Base-by-base conservation (phyloP, 192 early-diverging fungal species). In the Coemansia sp. region DNA sequence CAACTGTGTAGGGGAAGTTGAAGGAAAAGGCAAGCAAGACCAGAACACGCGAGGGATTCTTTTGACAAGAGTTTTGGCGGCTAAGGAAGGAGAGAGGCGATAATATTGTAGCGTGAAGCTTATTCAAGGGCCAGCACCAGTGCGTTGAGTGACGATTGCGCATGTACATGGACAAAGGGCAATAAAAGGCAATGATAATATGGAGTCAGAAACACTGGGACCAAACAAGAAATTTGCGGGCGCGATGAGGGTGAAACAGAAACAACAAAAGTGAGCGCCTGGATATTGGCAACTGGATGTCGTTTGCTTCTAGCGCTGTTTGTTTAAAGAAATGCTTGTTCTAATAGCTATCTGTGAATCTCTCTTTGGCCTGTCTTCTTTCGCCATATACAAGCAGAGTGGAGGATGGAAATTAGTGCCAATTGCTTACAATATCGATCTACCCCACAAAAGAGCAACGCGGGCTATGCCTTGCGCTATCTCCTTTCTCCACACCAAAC, bases 1-100 rank as follows among this genome's bases (percentile, higher is more conserved):
- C 28, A 29, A 57, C 55, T 3, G 30, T 34, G 30, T 57, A 34
- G 7, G 55, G 55, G 16, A 57, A 57, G 55, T 57, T 57, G 55
- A 57, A 57, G 4, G 55, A 57, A 34, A 57, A 57, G 9, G 55
- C 55, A 33, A 57, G 55, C 55, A 57, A 21, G 7, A 57, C 55
- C 4, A 57, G 55, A 18, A 30, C n/a, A 20, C 55, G 55, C 55
- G 55, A 57, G n/a, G 55, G 31, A n/a, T 57, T 18, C n/a, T 57
- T 57, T 34, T 57, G 30, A 57, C 55, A 57, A 57, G 4, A 31
- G 3, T 26, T 23, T 57, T 33, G 29, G 26, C 26, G 23, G 31
- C 34, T 31, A 21, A 34, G n/a, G 4, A 57, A 16, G 18, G 31
- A 57, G 30, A 20, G 55, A 57, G 30, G 18, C 15, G 55, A 21